Conservation (phyloP, 2,329 filamentous ascomycete species). For the Sporothrix luriei region DNA sequence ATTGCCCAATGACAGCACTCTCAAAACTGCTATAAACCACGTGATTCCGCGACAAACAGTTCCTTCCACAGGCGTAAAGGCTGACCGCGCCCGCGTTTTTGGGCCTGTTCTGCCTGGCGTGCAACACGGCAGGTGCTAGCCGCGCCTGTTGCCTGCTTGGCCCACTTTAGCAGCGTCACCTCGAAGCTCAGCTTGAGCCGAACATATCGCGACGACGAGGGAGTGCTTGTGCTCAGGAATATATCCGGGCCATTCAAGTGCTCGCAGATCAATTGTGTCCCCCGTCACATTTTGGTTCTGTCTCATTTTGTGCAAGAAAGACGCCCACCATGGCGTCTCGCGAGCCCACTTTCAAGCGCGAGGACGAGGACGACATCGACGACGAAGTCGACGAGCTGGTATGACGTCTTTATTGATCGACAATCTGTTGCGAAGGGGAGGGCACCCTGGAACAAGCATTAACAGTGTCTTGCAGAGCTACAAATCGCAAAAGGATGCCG, state of each 20-base stretch:
- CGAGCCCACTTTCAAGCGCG: constrained; percentile 41
- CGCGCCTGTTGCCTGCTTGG: constrained; percentile 22
- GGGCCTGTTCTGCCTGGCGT: constrained; percentile 14
- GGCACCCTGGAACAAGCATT: constrained; percentile 48
- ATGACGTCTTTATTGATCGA: background rate
- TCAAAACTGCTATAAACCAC: constrained; percentile 27
- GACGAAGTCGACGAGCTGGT: constrained; percentile 53
- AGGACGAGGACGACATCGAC: constrained; percentile 69
- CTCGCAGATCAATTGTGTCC: background rate
- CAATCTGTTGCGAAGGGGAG: background rate
- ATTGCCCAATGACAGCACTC: constrained; percentile 32
- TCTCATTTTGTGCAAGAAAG: background rate
- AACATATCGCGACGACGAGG: background rate
- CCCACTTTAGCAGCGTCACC: constrained; percentile 18
- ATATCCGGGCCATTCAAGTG: background rate
- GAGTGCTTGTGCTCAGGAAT: background rate
- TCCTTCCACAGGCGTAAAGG: background rate
- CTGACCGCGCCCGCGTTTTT: constrained; percentile 24
- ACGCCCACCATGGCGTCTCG: constrained; percentile 44
- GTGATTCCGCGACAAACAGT: constrained; percentile 30
- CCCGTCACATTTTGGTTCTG: background rate
- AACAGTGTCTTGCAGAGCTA: constrained; percentile 67
- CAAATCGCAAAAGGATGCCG: constrained; percentile 92
- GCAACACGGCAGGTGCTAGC: constrained; percentile 8
- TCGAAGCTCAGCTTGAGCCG: constrained; percentile 5